Evolutionary conservation across 208 protist species (phyloP), one percentile per base, ranked within the genome.

Genomic region (Phytomonas sp.): DNA sequence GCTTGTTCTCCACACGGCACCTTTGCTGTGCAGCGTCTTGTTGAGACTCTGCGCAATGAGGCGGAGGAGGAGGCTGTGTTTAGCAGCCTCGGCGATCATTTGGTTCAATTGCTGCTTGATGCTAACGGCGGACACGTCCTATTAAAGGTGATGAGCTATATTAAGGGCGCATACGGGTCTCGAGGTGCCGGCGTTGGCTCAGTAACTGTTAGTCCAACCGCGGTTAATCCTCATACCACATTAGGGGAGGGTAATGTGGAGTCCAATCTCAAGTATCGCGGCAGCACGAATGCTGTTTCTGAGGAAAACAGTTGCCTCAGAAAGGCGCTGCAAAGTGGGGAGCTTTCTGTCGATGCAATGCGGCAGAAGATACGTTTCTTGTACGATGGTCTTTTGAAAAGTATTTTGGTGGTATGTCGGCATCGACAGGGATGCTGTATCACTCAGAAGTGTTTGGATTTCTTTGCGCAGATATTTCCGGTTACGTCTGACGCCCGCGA

Each of bases 111-210:
- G 29, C 89, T 98, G 74, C 96, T 94, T 51, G 95, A 98, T 72
- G 79, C 97, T 28, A 98, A 98, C 68, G 97, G 97, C 37, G 98
- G 98, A 40, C 97, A 99, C 70, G 97, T 98, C 29, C 82, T 99
- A 66, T 88, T 96, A 67, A 92, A 97, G 66, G 68, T 79, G 20
- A 79, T 82, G 65, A 67, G 66, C 60, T 82, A 76, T 73, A 74
- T 85, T 34, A 73, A 71, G 26, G 40, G 40, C 20, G 7, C 20
- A 51, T 51, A 17, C 40, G 40, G 40, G 13, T 51, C 40, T 51
- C 40, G 40, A 17, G 40, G 40, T 6, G 13, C 40, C 20, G 40
- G 40, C 20, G 40, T 51, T 51, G 40, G 4, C 40, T 51, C 40
- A 15, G 13, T 17, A 15, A 15, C 40, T 51, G 13, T 51, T 15